Conservation (phyloP, 345 rosid species). For the Heritiera fomes region DNA sequence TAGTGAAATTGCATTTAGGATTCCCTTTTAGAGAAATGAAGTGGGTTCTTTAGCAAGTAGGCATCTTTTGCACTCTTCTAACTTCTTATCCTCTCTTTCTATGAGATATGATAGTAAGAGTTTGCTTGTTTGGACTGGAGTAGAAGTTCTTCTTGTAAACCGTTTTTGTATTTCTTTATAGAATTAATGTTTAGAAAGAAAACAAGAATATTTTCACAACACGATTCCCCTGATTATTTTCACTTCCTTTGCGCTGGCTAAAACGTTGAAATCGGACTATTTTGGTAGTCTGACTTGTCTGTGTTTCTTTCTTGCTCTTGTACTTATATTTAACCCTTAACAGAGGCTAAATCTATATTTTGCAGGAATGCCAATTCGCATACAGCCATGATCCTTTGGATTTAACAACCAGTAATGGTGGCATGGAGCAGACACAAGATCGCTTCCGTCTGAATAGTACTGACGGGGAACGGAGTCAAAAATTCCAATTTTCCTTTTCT, state of each 20-base stretch:
- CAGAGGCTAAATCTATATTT: not conserved
- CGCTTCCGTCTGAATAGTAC: not conserved
- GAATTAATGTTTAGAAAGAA: not conserved
- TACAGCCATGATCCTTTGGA: not conserved
- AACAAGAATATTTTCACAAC: not conserved
- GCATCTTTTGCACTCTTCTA: not conserved
- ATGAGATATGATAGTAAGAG: not conserved
- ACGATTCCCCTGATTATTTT: not conserved
- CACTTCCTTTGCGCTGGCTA: not conserved
- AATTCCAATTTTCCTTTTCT: conserved; percentile 17
- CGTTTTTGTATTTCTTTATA: not conserved
- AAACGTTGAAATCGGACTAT: not conserved
- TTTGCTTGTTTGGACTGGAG: not conserved
- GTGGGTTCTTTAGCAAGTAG: not conserved
- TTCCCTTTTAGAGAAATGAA: not conserved
- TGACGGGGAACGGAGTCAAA: not conserved
- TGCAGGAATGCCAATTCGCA: conserved; percentile 16
- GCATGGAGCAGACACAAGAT: conserved; percentile 2
- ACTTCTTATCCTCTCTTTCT: not conserved
- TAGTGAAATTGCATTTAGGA: not conserved
- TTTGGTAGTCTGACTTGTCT: not conserved
- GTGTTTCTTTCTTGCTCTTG: not conserved
- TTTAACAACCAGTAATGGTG: not conserved
- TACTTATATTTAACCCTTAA: not conserved
- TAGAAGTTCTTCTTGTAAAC: not conserved